Conservation (phyloP, 345 rosid species). For the Crucihimalaya himalaica region DNA sequence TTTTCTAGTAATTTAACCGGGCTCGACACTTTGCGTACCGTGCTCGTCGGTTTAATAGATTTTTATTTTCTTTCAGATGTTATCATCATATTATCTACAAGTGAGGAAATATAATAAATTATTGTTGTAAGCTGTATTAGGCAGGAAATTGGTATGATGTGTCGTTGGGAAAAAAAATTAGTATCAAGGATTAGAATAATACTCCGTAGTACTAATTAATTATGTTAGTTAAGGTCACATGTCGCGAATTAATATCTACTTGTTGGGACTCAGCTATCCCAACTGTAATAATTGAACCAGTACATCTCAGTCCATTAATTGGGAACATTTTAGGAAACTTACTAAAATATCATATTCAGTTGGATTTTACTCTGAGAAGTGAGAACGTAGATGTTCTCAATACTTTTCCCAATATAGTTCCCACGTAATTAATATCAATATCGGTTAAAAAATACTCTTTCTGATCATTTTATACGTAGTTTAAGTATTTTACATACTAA, state of each 20-base stretch:
- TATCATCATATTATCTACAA: background rate
- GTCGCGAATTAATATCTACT: conserved; percentile 38
- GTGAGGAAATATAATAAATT: conserved; percentile 8
- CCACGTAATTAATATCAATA: background rate
- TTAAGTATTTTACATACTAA: no score
- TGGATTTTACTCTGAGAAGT: background rate
- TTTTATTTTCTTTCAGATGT: background rate
- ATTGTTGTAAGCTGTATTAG: conserved; percentile 23
- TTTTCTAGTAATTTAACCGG: conserved; percentile 7
- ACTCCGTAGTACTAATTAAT: conserved; percentile 8
- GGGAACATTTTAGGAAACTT: background rate
- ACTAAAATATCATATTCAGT: background rate
- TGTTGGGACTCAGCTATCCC: conserved; percentile 33
- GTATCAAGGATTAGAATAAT: background rate
- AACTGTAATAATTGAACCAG: conserved; percentile 22
- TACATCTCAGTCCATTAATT: background rate
- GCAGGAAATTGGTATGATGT: conserved; percentile 26
- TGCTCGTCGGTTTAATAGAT: background rate
- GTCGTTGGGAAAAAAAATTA: conserved; percentile 20
- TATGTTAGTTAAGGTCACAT: conserved; percentile 13
- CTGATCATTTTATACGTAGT: no score
- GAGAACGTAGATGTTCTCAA: background rate
- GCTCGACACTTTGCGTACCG: conserved; percentile 2
- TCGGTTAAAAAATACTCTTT: background rate
- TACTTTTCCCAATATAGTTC: background rate